These are phyloP conservation scores for Xylariaceae sp. DNA, from an alignment of 2,329 filamentous ascomycete genomes.

Conservation along the genomic window DNA sequence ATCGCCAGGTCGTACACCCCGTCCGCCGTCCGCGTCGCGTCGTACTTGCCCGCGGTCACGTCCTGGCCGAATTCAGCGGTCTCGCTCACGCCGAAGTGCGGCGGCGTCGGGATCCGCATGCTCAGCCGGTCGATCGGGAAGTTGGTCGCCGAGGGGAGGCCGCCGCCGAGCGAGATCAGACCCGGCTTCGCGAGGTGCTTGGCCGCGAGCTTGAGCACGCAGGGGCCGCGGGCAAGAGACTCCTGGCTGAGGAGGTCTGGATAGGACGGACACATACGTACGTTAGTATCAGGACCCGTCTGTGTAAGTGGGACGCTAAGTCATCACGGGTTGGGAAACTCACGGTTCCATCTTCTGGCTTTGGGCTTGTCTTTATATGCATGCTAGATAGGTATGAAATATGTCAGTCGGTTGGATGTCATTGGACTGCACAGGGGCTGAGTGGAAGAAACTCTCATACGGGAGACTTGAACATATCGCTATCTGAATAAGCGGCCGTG, in stretches of 20 bases:
- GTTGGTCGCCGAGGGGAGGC: conserved; percentile 83
- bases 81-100: conserved; percentile 71
- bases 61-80: conserved; percentile 55
- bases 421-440: conserved; percentile 23
- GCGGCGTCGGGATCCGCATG: conserved; percentile 71
- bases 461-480: conserved; percentile 80
- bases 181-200: conserved; percentile 78
- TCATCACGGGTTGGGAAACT: conserved; percentile 42
- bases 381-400: conserved; percentile 38
- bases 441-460: conserved; percentile 46
- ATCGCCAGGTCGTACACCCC: conserved; percentile 74
- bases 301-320: background rate
- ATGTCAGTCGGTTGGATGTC: conserved; percentile 31
- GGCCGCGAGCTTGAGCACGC: conserved; percentile 82
- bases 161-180: conserved; percentile 89
- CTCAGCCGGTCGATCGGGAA: conserved; percentile 86
- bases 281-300: conserved; percentile 8
- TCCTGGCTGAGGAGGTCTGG: conserved; percentile 64
- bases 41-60: conserved; percentile 79
- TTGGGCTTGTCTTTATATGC: conserved; percentile 63
- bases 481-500: conserved; percentile 75
- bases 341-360: conserved; percentile 84
- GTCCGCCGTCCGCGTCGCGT: conserved; percentile 51
- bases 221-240: conserved; percentile 61
- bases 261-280: conserved; percentile 15